These are phyloP conservation scores for Sugiyamaella xylanicola DNA, from an alignment of 1,139 yeast species.

Conservation along the genomic window DNA sequence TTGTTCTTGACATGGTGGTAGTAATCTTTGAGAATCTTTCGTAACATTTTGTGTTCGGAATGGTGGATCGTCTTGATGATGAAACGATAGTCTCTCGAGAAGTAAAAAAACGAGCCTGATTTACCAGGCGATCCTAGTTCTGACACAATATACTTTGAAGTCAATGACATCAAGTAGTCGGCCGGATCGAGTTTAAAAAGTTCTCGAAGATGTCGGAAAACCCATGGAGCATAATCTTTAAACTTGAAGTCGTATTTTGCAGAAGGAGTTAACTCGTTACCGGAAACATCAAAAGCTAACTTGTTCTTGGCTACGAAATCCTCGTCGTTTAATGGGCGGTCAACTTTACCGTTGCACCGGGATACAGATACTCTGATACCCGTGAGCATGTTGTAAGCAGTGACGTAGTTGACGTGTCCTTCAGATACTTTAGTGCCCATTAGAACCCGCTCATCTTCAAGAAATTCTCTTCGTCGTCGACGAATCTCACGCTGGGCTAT, in stretches of 20 bases:
- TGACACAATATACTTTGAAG: slow-evolving; percentile 88
- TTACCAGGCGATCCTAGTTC: slow-evolving; percentile 97
- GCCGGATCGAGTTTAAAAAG: slow-evolving; percentile 91
- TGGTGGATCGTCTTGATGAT: slow-evolving; percentile 96
- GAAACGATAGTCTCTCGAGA: slow-evolving; percentile 88
- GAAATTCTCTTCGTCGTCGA: slow-evolving; percentile 46
- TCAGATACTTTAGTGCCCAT: slow-evolving; percentile 85
- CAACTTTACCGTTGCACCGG: slow-evolving; percentile 77
- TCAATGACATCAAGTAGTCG: slow-evolving; percentile 87
- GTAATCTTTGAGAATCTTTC: slow-evolving; percentile 74
- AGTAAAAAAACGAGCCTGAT: slow-evolving; percentile 94
- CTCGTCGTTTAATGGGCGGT: slow-evolving; percentile 66
- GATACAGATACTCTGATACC: slow-evolving; percentile 96
- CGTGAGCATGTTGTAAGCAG: slow-evolving; percentile 96
- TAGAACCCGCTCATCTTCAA: slow-evolving; percentile 65
- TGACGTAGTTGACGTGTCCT: slow-evolving; percentile 89
- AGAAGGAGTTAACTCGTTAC: slow-evolving; percentile 88
- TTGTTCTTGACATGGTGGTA: slow-evolving; percentile 77
- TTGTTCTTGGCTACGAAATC: slow-evolving; percentile 77
- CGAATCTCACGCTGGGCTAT: slow-evolving; percentile 49
- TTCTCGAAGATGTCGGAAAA: slow-evolving; percentile 79
- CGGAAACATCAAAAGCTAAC: slow-evolving; percentile 82
- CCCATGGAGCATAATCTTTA: slow-evolving; percentile 95
- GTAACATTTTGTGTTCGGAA: slow-evolving; percentile 82
- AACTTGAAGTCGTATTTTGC: slow-evolving; percentile 95